Conservation (phyloP, 768 basidiomycete genomes). For the Boletus bicolor region DNA sequence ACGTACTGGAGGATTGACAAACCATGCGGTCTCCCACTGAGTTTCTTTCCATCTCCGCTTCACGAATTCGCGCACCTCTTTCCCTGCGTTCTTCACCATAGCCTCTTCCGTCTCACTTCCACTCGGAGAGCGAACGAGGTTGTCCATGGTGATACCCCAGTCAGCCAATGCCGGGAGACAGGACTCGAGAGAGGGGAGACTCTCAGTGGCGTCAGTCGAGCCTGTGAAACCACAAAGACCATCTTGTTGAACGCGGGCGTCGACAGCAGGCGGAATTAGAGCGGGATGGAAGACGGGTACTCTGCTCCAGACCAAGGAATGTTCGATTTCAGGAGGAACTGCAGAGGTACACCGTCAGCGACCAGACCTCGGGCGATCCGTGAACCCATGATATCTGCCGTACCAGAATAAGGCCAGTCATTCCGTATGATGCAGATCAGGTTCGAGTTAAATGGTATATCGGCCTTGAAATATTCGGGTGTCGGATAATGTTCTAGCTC, state of each 20-base stretch:
- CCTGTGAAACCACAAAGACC: conserved; percentile 86
- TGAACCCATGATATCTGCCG: conserved; percentile 8
- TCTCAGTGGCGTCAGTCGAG: conserved; percentile 48
- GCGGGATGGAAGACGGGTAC: conserved; percentile 66
- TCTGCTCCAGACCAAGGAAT: conserved; percentile 74
- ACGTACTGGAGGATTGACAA: conserved; percentile 82
- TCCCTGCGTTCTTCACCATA: conserved; percentile 48
- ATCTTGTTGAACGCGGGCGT: conserved; percentile 62
- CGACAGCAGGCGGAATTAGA: conserved; percentile 49
- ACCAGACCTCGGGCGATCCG: background rate
- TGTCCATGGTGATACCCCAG: conserved; percentile 67
- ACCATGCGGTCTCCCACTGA: conserved; percentile 92
- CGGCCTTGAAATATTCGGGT: conserved; percentile 63
- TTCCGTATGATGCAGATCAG: conserved; percentile 72
- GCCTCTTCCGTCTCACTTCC: conserved; percentile 53
- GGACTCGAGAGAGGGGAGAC: conserved; percentile 53
- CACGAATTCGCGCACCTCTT: conserved; percentile 63
- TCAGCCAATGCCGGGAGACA: conserved; percentile 64
- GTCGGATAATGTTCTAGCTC: background rate
- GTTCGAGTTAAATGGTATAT: conserved; percentile 47
- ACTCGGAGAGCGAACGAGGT: conserved; percentile 49
- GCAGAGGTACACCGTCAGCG: background rate
- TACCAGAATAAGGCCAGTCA: conserved; percentile 89
- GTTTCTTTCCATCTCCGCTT: conserved; percentile 61
- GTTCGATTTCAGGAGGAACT: conserved; percentile 73